phyloP scores from a whole-genome alignment of 345 rosid genomes.

The Eucalyptus lansdowneana region DNA sequence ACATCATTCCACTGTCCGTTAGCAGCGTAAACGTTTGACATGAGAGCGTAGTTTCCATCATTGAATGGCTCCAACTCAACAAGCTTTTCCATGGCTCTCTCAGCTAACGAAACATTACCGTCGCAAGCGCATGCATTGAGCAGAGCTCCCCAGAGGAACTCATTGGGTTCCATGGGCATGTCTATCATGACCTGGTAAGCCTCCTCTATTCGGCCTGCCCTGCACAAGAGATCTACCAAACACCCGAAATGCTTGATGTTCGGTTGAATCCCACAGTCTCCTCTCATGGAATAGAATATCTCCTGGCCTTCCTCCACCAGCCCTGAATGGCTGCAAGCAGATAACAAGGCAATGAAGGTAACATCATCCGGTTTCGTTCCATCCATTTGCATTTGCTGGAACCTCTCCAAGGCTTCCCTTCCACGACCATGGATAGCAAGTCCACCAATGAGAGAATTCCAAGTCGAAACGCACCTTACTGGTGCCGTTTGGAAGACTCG shows the following conservation, averaged over 20 bases:
- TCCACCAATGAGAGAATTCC: conserved; percentile 58
- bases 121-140: not conserved
- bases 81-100: not conserved
- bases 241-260: conserved; percentile 53
- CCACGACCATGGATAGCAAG: conserved; percentile 48
- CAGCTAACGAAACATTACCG: not conserved
- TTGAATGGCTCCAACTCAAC: not conserved
- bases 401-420: conserved; percentile 33
- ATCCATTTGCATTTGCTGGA: conserved; percentile 24
- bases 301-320: conserved; percentile 28
- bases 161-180: conserved; percentile 23
- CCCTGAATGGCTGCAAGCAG: conserved; percentile 61
- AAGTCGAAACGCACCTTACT: conserved; percentile 37
- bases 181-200: conserved; percentile 37
- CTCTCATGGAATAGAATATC: conserved; percentile 27
- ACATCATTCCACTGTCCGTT: not conserved
- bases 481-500: conserved; percentile 29
- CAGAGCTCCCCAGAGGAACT: conserved; percentile 53
- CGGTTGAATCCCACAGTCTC: conserved; percentile 26
- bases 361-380: conserved; percentile 36
- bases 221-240: conserved; percentile 64
- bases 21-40: not conserved
- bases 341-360: conserved; percentile 42
- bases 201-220: conserved; percentile 46
- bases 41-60: not conserved